These are phyloP conservation scores for Mycena galopus DNA, from an alignment of 768 basidiomycete species.

Conservation along the genomic window DNA sequence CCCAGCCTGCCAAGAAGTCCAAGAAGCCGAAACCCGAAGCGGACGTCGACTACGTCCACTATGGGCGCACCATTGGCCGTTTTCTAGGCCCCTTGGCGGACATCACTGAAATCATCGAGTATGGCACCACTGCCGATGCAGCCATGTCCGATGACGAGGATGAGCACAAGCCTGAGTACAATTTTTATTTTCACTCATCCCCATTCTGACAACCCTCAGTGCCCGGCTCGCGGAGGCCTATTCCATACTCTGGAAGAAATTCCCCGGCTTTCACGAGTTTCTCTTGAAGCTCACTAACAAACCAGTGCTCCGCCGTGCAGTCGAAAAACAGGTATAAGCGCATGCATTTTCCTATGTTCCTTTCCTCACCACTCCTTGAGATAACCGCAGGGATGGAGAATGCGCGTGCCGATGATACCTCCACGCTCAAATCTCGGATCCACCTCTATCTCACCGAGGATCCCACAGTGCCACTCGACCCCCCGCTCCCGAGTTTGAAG, in stretches of 20 bases:
- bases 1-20: neutral
- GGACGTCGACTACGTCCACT: neutral
- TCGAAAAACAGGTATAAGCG: too few relatives aligned
- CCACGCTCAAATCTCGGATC: neutral
- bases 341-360: too few relatives aligned
- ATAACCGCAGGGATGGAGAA: too few relatives aligned
- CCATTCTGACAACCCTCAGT: too few relatives aligned
- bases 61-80: constrained; percentile 5
- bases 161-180: neutral
- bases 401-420: neutral
- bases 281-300: too few relatives aligned
- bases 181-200: too few relatives aligned
- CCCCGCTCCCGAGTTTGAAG: neutral
- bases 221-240: neutral
- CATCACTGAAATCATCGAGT: neutral
- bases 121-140: neutral
- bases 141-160: neutral
- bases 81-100: neutral
- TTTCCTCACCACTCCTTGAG: too few relatives aligned
- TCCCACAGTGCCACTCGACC: neutral
- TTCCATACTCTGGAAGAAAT: neutral
- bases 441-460: neutral
- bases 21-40: neutral
- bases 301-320: too few relatives aligned
- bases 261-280: constrained; percentile 1